Conservation (phyloP, 768 basidiomycete species). For the Terana coerulea region DNA sequence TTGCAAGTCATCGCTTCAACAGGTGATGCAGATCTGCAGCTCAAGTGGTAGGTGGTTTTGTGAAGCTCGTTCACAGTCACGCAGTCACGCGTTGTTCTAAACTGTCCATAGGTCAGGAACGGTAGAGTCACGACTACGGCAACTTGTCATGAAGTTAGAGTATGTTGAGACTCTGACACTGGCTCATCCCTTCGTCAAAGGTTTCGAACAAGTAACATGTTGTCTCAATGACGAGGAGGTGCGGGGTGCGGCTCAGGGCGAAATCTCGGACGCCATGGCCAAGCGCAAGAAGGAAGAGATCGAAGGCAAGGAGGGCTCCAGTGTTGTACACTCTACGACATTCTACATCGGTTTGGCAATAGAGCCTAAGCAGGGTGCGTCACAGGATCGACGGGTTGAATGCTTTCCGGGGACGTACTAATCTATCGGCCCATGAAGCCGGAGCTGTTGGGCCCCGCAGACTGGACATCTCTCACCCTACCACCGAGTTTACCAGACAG, state of each 20-base stretch:
- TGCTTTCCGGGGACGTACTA: constrained; percentile 2
- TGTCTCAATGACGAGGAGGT: constrained; percentile 88
- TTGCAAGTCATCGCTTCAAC: constrained; percentile 94
- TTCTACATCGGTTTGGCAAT: constrained; percentile 96
- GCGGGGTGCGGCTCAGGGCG: constrained; percentile 82
- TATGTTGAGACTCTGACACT: constrained; percentile 87
- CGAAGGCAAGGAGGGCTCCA: constrained; percentile 69
- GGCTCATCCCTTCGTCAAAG: constrained; percentile 94
- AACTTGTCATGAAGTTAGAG: constrained; percentile 97
- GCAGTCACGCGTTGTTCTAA: neutral
- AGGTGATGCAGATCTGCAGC: constrained; percentile 75
- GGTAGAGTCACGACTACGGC: constrained; percentile 95
- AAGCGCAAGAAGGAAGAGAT: constrained; percentile 77
- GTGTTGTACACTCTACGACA: constrained; percentile 89
- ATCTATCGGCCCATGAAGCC: constrained; percentile 47
- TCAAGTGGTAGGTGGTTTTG: constrained; percentile 83
- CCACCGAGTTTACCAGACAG: constrained; percentile 89
- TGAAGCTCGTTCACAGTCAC: neutral
- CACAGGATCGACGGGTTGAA: constrained; percentile 5
- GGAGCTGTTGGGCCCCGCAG: constrained; percentile 74
- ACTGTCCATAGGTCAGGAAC: constrained; percentile 70
- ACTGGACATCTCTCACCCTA: constrained; percentile 96
- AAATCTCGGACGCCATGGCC: constrained; percentile 67
- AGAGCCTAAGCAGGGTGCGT: constrained; percentile 85
- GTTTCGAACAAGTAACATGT: constrained; percentile 83